Conservation (phyloP, 129 eudicot genomes). For the Flaveria brownii region DNA sequence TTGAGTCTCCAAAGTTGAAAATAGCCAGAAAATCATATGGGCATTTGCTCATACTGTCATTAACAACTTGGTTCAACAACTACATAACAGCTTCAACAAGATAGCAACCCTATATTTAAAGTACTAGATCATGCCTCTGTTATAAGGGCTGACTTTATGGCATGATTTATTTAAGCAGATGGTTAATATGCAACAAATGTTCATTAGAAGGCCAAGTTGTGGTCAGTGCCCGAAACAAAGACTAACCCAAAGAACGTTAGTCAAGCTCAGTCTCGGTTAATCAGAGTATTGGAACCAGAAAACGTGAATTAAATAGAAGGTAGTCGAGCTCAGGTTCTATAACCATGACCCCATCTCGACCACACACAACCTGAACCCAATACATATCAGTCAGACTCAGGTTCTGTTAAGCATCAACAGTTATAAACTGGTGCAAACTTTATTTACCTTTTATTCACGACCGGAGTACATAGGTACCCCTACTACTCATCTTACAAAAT, state of each 20-base stretch:
- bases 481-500: constrained; percentile 20
- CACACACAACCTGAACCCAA: neutral
- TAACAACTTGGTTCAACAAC: constrained; percentile 23
- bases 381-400: neutral
- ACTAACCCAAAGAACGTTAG: neutral
- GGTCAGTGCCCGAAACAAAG: neutral
- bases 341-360: neutral
- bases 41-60: neutral
- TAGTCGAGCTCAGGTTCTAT: neutral
- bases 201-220: neutral
- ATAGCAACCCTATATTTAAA: no score
- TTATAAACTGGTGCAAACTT: constrained; percentile 2
- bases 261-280: neutral
- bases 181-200: no score
- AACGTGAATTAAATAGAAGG: neutral
- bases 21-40: constrained; percentile 69
- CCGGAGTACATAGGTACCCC: neutral
- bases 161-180: no score
- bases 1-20: constrained; percentile 91
- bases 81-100: no score
- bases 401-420: neutral
- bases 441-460: constrained; percentile 20
- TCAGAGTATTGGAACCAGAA: neutral
- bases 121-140: no score
- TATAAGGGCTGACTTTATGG: no score